Evolutionary conservation across 768 basidiomycete species (phyloP), one percentile per base, ranked within the genome.

Genomic region (Lactarius indigo): DNA sequence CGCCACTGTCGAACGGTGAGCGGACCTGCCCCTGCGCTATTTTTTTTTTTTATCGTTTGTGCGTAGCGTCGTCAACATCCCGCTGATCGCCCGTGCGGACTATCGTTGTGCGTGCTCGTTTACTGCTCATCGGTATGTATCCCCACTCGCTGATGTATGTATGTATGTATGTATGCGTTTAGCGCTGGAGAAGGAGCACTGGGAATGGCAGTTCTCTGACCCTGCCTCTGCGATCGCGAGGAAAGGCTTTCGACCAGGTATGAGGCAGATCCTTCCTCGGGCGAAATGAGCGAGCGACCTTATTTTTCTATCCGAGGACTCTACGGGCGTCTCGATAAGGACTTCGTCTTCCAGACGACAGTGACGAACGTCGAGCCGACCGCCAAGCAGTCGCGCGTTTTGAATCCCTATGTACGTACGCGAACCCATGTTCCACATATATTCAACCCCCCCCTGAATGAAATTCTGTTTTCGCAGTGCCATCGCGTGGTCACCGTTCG

Each of bases 311-410:
- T n/a, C n/a, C 17, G 58, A 85, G 76, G 79, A 71, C 61, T 87
- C 80, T 84, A 85, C 68, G 87, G 86, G 7, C 84, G 91, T 9
- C 77, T 92, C 17, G 83, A 87, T 66, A 74, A 76, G 59, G 73
- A 84, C 26, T 72, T 72, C 9, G 85, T 81, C 71, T 93, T 93
- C 72, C 83, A 83, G 47, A 92, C 91, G 0, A 92, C 87, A 0
- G 87, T 91, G 17, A 91, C 90, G 0, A 92, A 93, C 65, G 81
- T 93, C 47, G 85, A 87, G 59, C 90, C 91, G 0, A 91, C 85
- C 1, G 91, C 90, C 5, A 93, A 92, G 73, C 91, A 92, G 70
- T 82, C 83, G 67, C 80, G 79, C 47, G 87, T 92, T 17, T 77
- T 93, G 12, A 82, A 91, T 71, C 88, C 90, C 9, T 81, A 79